phyloP scores from a whole-genome alignment of 495 filamentous ascomycete genomes.

The Umbilicaria muhlenbergii region DNA sequence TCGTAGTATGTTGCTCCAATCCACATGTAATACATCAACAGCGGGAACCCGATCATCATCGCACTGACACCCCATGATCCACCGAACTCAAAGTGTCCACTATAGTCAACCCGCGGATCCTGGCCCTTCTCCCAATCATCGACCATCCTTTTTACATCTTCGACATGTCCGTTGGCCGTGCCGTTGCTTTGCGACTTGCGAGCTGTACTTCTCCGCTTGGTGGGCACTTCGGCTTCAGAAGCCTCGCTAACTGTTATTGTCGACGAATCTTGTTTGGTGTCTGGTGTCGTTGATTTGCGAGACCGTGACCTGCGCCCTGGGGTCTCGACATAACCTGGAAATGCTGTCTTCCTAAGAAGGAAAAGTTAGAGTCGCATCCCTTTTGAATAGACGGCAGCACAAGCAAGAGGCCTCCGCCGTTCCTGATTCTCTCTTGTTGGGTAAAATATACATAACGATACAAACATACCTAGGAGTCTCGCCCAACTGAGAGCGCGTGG shows the following conservation, averaged over 20 bases:
- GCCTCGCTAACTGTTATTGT: neutral
- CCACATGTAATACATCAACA: conserved; percentile 99
- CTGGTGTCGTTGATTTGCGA: conserved; percentile 20
- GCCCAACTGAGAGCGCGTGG: conserved; percentile 35
- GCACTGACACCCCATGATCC: conserved; percentile 57
- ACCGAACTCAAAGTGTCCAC: conserved; percentile 76
- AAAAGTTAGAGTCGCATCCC: neutral
- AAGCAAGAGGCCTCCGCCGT: no score
- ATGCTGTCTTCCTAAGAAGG: conserved; percentile 34
- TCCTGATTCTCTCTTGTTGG: no score
- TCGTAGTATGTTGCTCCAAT: conserved; percentile 83
- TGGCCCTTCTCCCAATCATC: conserved; percentile 52
- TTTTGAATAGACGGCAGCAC: no score
- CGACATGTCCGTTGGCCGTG: conserved; percentile 13
- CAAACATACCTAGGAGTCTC: conserved; percentile 22
- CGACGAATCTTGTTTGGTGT: conserved; percentile 11
- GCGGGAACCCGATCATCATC: conserved; percentile 86
- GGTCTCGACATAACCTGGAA: conserved; percentile 41
- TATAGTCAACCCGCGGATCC: conserved; percentile 67
- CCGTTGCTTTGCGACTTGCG: conserved; percentile 17
- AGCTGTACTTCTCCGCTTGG: neutral
- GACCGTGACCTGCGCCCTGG: conserved; percentile 22
- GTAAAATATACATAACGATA: neutral
- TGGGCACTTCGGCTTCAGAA: neutral
- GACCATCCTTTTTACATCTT: conserved; percentile 26